Evolutionary conservation across 192 early-diverging fungal species (phyloP), one percentile per base, ranked within the genome.

Genomic region (Podila verticillata): DNA sequence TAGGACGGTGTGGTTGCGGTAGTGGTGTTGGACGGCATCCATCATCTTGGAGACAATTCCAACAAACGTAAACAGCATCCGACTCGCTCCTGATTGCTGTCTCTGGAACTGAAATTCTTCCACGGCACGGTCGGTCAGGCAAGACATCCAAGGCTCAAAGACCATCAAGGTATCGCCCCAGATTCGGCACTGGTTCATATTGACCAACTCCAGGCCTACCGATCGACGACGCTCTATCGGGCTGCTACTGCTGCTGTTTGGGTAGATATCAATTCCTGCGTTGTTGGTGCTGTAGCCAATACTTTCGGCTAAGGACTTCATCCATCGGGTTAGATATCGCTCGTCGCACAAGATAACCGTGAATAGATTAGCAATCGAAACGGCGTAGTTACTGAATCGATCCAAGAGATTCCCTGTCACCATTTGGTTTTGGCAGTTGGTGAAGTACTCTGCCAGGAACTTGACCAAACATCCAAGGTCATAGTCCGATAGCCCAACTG

Each of bases 71-170:
- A 80, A 80, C 4, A 80, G 60, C 31, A 80, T 19, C 22, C 77
- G 62, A 56, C 77, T 80, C 7, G 77, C 77, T 3, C 77, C 77
- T 13, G 69, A 65, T 35, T 80, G 77, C n/a, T 80, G 77, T 4
- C 70, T 24, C 61, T 80, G 77, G 61, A 80, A 80, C 17, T 39
- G 69, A 8, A 39, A 36, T 28, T 80, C 77, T 28, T 68, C 70
- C 10, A 72, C 69, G 1, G 77, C 70, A 20, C 70, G 56, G 4
- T 72, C 36, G 8, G 77, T 80, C n/a, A 80, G 59, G 44, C 77
- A 80, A 5, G 69, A 63, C 9, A 80, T 28, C 77, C 77, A 80
- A 1, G 77, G 77, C 22, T 72, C 59, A 24, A 80, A 80, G 6
- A 80, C 30, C 22, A 39, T 59, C 22, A 68, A n/a, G 3, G 69